phyloP scores from a whole-genome alignment of 2,329 filamentous ascomycete genomes.

The Cercospora sp. region DNA sequence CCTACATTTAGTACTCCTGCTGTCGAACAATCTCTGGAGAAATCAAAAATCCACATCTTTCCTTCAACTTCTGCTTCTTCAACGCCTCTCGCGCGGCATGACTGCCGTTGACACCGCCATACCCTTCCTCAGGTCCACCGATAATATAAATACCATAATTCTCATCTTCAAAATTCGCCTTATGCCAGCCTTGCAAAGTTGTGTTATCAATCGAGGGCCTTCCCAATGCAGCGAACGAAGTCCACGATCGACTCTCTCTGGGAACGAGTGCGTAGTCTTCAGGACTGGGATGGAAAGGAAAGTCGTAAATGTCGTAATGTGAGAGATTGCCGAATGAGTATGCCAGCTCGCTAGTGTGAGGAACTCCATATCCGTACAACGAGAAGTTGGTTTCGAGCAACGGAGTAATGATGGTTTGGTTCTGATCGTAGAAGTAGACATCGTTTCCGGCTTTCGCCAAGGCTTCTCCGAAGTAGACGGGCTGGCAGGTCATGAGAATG shows the following conservation, averaged over 20 bases:
- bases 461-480: constrained; percentile 47
- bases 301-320: constrained; percentile 47
- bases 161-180: constrained; percentile 38
- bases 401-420: constrained; percentile 56
- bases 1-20: constrained; percentile 12
- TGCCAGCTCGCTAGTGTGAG: constrained; percentile 57
- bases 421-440: constrained; percentile 56
- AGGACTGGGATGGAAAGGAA: constrained; percentile 35
- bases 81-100: constrained; percentile 34
- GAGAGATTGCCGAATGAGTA: constrained; percentile 51
- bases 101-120: constrained; percentile 44
- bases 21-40: constrained; percentile 49
- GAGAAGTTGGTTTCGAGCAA: constrained; percentile 42
- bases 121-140: constrained; percentile 49
- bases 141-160: constrained; percentile 46
- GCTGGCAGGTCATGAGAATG: constrained; percentile 54
- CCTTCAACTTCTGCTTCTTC: constrained; percentile 45
- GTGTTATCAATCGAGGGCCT: constrained; percentile 38
- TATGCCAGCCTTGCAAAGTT: constrained; percentile 48
- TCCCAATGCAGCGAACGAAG: constrained; percentile 48
- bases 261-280: constrained; percentile 46
- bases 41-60: constrained; percentile 53
- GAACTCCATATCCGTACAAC: constrained; percentile 47
- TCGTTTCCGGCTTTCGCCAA: constrained; percentile 43
- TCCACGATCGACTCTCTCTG: constrained; percentile 52